These are phyloP conservation scores for Asterophora lycoperdoides DNA, from an alignment of 768 basidiomycete genomes.

Conservation along the genomic window DNA sequence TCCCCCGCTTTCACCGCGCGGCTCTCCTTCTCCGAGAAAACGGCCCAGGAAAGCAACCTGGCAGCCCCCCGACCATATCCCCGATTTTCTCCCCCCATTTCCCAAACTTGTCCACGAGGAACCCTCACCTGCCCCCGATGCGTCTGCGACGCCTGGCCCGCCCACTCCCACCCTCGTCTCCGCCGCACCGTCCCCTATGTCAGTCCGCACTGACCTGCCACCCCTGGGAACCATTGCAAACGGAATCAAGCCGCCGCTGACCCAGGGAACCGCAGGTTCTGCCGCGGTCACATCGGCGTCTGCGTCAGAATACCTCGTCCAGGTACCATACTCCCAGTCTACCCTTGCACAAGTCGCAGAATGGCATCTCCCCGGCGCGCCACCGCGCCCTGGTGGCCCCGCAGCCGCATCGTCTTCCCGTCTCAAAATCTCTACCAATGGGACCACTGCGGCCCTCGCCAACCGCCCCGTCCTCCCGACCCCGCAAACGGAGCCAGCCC, in stretches of 20 bases:
- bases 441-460: too few relatives aligned
- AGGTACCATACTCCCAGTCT: conserved; percentile 72
- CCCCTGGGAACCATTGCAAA: too few relatives aligned
- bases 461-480: conserved; percentile 27
- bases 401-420: too few relatives aligned
- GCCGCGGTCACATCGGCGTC: conserved; percentile 44
- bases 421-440: too few relatives aligned
- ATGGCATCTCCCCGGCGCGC: conserved; percentile 61
- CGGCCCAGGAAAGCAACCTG: conserved; percentile 52
- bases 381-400: conserved; percentile 9
- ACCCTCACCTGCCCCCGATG: conserved; percentile 1
- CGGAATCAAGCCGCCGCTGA: too few relatives aligned
- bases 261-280: conserved; percentile 29
- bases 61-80: conserved; percentile 61
- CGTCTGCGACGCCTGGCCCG: conserved; percentile 2
- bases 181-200: conserved; percentile 23
- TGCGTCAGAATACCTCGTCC: conserved; percentile 66
- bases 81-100: conserved; percentile 66
- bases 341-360: conserved; percentile 59
- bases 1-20: conserved; percentile 48
- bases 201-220: conserved; percentile 20
- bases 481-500: conserved; percentile 58
- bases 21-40: conserved; percentile 51
- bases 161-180: conserved; percentile 25
- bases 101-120: conserved; percentile 35